phyloP scores from a whole-genome alignment of 2,329 filamentous ascomycete genomes.

The Acrodontium crateriforme region DNA sequence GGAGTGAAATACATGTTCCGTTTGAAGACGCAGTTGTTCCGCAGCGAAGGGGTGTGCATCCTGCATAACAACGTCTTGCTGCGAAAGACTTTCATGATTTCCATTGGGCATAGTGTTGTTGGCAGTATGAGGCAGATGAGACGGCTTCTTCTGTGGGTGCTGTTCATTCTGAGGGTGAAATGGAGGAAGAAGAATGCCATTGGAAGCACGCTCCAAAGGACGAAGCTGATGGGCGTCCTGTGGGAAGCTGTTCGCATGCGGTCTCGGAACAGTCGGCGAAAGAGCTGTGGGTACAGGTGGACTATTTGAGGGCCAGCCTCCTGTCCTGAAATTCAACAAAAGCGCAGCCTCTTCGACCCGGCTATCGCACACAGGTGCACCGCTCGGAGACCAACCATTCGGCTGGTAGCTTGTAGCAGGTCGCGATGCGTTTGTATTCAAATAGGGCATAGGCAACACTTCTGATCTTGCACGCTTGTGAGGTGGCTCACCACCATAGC shows the following conservation, averaged over 20 bases:
- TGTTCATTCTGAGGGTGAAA: slow-evolving; percentile 16
- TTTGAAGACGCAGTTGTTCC: no score
- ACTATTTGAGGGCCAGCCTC: slow-evolving; percentile 10
- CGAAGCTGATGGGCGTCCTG: slow-evolving; percentile 11
- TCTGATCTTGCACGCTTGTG: slow-evolving; percentile 49
- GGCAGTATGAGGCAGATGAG: no score
- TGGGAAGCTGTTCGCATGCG: slow-evolving; percentile 22
- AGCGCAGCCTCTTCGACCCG: slow-evolving; percentile 33
- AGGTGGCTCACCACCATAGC: slow-evolving; percentile 40
- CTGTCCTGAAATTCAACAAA: slow-evolving; percentile 29
- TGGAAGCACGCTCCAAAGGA: slow-evolving; percentile 8
- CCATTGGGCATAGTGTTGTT: no score
- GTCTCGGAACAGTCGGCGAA: slow-evolving; percentile 9
- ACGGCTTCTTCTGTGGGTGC: no score
- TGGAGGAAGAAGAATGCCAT: slow-evolving; percentile 13
- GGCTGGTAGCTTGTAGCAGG: slow-evolving; percentile 34
- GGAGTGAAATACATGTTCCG: no score
- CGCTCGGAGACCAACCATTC: slow-evolving; percentile 15
- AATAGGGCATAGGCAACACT: slow-evolving; percentile 33
- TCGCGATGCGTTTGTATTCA: slow-evolving; percentile 25
- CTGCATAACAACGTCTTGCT: no score
- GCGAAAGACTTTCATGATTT: no score
- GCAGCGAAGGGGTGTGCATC: no score
- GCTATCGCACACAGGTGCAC: slow-evolving; percentile 16
- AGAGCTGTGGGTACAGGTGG: slow-evolving; percentile 5